Percentiles rank a stretch among this genome's conserved stretches.
These are phyloP conservation scores for Cercospora citrullina DNA, from an alignment of 2,329 filamentous ascomycete genomes.

Conservation along the genomic window DNA sequence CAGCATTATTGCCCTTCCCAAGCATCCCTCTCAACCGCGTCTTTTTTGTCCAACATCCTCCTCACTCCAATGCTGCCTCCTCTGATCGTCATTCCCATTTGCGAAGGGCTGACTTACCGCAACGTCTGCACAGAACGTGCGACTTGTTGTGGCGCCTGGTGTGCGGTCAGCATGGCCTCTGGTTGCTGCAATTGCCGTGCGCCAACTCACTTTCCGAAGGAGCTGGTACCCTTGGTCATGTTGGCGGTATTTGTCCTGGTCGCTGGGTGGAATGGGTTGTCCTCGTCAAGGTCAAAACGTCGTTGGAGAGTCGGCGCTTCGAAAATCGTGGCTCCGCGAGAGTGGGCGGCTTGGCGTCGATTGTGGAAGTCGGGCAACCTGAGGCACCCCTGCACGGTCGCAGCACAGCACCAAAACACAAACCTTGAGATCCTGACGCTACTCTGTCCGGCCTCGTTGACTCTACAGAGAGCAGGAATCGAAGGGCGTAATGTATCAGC, in stretches of 20 bases:
- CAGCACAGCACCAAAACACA: background rate
- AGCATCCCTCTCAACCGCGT: background rate
- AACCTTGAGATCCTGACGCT: background rate
- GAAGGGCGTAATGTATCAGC: background rate
- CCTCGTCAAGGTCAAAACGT: constrained; percentile 5
- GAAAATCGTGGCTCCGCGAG: constrained; percentile 6
- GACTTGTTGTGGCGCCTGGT: constrained; percentile 90
- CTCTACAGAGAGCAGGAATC: background rate
- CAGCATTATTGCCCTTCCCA: constrained; percentile 31
- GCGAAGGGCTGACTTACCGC: constrained; percentile 66
- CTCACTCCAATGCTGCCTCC: constrained; percentile 4
- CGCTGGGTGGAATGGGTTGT: constrained; percentile 12
- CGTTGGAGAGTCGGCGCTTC: constrained; percentile 3
- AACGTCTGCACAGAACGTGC: constrained; percentile 97
- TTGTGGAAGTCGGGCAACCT: background rate
- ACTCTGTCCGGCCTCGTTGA: background rate
- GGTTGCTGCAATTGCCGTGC: background rate
- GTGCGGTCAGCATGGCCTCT: constrained; percentile 7
- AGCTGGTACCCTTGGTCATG: constrained; percentile 18
- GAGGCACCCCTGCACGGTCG: background rate
- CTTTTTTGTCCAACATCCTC: constrained; percentile 1
- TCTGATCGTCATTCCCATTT: constrained; percentile 9
- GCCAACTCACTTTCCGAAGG: constrained; percentile 16
- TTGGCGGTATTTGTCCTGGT: constrained; percentile 15
- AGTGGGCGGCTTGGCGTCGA: constrained; percentile 2